Evolutionary conservation across 1,284 basidiomycete genomes (phyloP).

Genomic region (Puccinia horiana): DNA sequence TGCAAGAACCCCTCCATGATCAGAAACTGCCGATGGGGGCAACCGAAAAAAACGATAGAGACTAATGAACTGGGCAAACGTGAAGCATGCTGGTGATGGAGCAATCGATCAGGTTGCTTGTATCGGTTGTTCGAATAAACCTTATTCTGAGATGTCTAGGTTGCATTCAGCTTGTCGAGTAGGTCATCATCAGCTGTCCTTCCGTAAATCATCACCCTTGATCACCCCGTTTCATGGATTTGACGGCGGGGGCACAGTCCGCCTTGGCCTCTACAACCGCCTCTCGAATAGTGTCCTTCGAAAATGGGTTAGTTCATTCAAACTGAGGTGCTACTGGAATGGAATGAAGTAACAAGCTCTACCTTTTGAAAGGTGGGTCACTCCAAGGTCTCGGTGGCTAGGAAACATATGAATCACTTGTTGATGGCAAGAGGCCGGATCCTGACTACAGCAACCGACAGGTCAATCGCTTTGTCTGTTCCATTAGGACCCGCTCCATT

Average conservation of each 20-base stretch:
- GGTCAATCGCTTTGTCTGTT: background rate
- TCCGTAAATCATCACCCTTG: too few species aligned
- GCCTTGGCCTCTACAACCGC: background rate
- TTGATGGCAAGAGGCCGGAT: background rate
- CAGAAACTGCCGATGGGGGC: too few species aligned
- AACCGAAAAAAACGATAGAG: too few species aligned
- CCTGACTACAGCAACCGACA: background rate
- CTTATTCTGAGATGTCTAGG: too few species aligned
- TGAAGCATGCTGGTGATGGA: too few species aligned
- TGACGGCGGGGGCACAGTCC: background rate
- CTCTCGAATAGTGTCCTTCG: background rate
- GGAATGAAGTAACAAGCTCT: background rate
- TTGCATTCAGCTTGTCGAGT: too few species aligned
- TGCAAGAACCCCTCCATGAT: too few species aligned
- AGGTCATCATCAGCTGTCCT: too few species aligned
- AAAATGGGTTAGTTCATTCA: background rate
- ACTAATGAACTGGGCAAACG: too few species aligned
- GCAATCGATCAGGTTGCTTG: too few species aligned
- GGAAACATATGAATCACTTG: background rate
- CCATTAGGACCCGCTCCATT: background rate
- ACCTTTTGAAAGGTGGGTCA: background rate
- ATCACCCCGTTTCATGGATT: background rate
- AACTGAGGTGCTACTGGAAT: background rate
- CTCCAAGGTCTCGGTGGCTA: background rate
- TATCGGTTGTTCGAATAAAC: too few species aligned